Evolutionary conservation across 2,329 filamentous ascomycete species (phyloP).

Genomic region (Clarireedia monteithiana): DNA sequence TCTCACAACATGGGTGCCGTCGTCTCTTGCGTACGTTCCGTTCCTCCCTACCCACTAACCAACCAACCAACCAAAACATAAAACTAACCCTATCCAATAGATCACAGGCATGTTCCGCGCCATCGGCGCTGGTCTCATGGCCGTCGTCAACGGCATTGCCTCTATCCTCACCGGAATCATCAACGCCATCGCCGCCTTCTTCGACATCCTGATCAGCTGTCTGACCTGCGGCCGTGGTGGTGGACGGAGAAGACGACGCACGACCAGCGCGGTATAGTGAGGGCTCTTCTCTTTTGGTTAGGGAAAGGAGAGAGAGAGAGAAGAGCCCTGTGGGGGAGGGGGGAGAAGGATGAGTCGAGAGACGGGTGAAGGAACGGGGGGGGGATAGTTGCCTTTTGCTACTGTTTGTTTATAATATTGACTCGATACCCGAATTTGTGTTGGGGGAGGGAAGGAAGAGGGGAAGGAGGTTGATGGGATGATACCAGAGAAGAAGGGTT

Average conservation of each 20-base stretch:
- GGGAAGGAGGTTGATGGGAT: background rate
- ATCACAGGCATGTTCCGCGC: constrained; percentile 27
- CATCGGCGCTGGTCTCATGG: constrained; percentile 33
- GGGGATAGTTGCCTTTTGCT: background rate
- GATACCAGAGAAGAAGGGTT: background rate
- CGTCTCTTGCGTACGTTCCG: constrained; percentile 29
- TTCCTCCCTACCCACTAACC: background rate
- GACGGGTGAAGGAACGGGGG: background rate
- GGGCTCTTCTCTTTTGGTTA: background rate
- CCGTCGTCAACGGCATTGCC: constrained; percentile 46
- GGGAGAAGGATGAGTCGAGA: background rate
- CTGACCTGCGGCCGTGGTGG: constrained; percentile 31
- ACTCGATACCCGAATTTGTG: background rate
- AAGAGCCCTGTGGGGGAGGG: background rate
- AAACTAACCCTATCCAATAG: constrained; percentile 17
- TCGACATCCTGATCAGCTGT: constrained; percentile 31
- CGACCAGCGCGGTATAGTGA: constrained; percentile 19
- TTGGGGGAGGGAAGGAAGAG: background rate
- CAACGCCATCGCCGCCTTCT: constrained; percentile 27
- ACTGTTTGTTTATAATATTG: background rate
- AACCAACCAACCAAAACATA: too few species aligned
- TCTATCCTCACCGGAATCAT: constrained; percentile 28
- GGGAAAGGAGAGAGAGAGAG: background rate
- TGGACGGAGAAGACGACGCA: constrained; percentile 15
- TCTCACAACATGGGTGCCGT: constrained; percentile 27